Evolutionary conservation across 495 filamentous ascomycete species (phyloP), one percentile per base, ranked within the genome.

Genomic region (Trichoderma gamsii): DNA sequence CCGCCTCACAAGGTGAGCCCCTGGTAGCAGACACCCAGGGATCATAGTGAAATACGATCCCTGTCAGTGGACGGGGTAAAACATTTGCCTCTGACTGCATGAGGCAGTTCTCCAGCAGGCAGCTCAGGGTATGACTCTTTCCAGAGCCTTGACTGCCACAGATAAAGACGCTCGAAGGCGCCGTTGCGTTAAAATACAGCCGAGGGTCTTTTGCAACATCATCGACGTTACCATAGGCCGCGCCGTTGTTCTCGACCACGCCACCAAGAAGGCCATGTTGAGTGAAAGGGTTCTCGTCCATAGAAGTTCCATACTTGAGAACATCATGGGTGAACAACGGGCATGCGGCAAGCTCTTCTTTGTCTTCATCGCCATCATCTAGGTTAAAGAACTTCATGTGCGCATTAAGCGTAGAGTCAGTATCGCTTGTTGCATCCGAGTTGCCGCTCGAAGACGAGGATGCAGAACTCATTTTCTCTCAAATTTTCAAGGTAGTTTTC

Each of bases 81-180:
- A 69, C 65, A 25, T 77, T 78, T 4, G 80, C 74, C 4, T 72
- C 64, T 49, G 77, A 79, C 3, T 67, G 61, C 1, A 85, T 76
- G 0, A 90, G 77, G 41, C 82, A 86, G 67, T 86, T 88, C 73
- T 92, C 89, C 7, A 92, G 79, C 29, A 94, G 76, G 72, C 88
- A 91, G 0, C 88, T 86, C 16, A 91, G 74, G 0, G 88, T 91
- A 71, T 92, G 88, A 56, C 86, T 89, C 78, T 92, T 94, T 2
- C 90, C 91, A 61, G 86, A 88, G 0, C 90, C 90, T 73, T 93
- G 90, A 63, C 84, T 84, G 7, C 90, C 90, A 69, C 90, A 94
- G 63, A 94, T 89, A 74, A 93, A 93, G 0, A 83, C 82, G 44
- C 86, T 89, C 8, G 84, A 90, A 0, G 90, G 89, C 0, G 84